A percentile compares a stretch with the other conserved stretches of the same genome.
phyloP scores from a whole-genome alignment of 768 basidiomycete species.

The Collybia sordida region DNA sequence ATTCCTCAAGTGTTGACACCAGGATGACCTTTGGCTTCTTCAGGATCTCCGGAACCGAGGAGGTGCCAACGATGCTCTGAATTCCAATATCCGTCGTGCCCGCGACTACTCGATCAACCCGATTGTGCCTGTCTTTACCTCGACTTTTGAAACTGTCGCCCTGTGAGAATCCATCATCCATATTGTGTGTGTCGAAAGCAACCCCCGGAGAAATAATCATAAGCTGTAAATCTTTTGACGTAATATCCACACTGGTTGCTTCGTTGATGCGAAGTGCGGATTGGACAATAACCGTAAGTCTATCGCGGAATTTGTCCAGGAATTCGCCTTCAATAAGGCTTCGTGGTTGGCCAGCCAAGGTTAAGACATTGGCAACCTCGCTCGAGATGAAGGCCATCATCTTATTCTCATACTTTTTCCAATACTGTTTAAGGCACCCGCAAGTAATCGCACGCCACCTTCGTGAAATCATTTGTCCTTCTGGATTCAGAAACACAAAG shows the following conservation, averaged over 20 bases:
- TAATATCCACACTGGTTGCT: conserved; percentile 11
- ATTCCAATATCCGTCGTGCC: conserved; percentile 22
- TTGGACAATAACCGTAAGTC: conserved; percentile 6
- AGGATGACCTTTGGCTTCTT: conserved; percentile 20
- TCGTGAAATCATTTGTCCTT: conserved; percentile 2
- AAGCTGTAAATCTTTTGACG: conserved; percentile 11
- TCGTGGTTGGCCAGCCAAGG: conserved; percentile 3
- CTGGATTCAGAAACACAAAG: not conserved
- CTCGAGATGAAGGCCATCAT: not conserved
- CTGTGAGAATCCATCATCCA: conserved; percentile 17
- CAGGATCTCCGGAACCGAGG: conserved; percentile 5
- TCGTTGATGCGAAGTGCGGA: conserved; percentile 11
- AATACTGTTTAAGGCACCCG: not conserved
- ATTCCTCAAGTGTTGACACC: conserved; percentile 8
- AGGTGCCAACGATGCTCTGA: not conserved
- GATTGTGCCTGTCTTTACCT: not conserved
- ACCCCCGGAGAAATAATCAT: not conserved
- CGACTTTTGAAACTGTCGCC: too few species aligned
- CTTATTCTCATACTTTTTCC: not conserved
- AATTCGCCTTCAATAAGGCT: not conserved
- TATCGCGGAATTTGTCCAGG: conserved; percentile 3
- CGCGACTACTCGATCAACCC: conserved; percentile 3
- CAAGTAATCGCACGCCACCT: conserved; percentile 6
- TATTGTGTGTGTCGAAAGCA: conserved; percentile 4
- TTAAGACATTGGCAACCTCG: not conserved